Conservation (phyloP, 768 basidiomycete genomes). For the Amanita muscaria region DNA sequence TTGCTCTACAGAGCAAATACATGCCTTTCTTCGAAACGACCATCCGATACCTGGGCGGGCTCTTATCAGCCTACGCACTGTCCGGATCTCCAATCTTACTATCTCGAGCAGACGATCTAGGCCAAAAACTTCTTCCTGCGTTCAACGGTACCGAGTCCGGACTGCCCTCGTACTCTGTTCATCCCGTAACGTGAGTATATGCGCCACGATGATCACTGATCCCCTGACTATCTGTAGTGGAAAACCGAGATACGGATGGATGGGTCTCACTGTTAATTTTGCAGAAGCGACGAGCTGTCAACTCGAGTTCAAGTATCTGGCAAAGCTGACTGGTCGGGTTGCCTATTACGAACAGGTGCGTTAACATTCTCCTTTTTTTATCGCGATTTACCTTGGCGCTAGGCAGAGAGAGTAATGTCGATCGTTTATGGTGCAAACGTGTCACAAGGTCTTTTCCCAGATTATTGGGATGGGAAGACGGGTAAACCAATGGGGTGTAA, state of each 20-base stretch:
- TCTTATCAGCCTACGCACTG: slow-evolving; percentile 71
- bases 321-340: slow-evolving; percentile 51
- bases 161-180: slow-evolving; percentile 54
- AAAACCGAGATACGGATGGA: slow-evolving; percentile 25
- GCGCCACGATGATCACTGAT: no score
- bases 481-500: slow-evolving; percentile 20
- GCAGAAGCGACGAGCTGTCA: slow-evolving; percentile 46
- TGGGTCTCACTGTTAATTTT: slow-evolving; percentile 19
- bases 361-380: background rate
- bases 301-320: slow-evolving; percentile 72
- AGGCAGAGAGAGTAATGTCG: slow-evolving; percentile 32
- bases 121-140: slow-evolving; percentile 47
- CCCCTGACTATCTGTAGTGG: no score
- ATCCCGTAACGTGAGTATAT: slow-evolving; percentile 37
- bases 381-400: background rate
- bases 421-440: slow-evolving; percentile 24
- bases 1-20: slow-evolving; percentile 17
- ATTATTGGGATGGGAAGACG: slow-evolving; percentile 20
- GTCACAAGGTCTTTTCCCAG: slow-evolving; percentile 26
- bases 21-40: slow-evolving; percentile 68
- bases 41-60: slow-evolving; percentile 69
- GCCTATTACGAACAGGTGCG: slow-evolving; percentile 36
- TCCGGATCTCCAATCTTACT: slow-evolving; percentile 53
- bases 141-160: slow-evolving; percentile 54
- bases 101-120: slow-evolving; percentile 60